Evolutionary conservation across 352 stramenopile species (phyloP).

Genomic region (Phytophthora citricola): DNA sequence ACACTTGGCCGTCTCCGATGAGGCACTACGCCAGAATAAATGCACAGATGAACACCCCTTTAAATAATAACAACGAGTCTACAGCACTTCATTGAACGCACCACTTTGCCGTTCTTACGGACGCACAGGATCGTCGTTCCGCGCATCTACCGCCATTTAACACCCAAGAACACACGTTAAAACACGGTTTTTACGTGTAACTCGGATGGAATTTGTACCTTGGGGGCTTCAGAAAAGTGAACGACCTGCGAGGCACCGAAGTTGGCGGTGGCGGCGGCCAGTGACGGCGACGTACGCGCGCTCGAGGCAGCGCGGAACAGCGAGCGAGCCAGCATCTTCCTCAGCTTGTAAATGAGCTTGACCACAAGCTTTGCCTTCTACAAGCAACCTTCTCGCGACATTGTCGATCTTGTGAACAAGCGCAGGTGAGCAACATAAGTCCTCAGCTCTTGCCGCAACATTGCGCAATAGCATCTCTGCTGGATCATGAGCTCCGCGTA

Average conservation of each 20-base stretch:
- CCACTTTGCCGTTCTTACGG: conserved; percentile 97
- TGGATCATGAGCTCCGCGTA: conserved; percentile 27
- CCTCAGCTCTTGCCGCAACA: too few relatives aligned
- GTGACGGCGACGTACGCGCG: conserved; percentile 20
- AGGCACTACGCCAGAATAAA: conserved; percentile 64
- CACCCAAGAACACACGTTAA: not conserved
- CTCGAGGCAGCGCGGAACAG: conserved; percentile 51
- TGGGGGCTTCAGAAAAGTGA: conserved; percentile 63
- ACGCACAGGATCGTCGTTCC: conserved; percentile 99
- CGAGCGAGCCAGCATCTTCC: conserved; percentile 68
- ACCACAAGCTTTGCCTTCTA: not conserved
- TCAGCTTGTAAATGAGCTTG: conserved; percentile 8
- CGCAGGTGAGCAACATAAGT: too few relatives aligned
- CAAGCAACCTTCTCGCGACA: too few relatives aligned
- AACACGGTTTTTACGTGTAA: not conserved
- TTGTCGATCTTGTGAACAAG: too few relatives aligned
- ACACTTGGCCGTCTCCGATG: conserved; percentile 99
- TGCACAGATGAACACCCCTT: not conserved
- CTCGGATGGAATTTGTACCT: conserved; percentile 32
- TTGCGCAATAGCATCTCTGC: too few relatives aligned
- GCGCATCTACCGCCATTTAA: conserved; percentile 72
- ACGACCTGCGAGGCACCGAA: conserved; percentile 28
- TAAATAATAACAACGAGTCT: not conserved
- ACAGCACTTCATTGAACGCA: conserved; percentile 36
- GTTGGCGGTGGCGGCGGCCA: conserved; percentile 22